Conservation (phyloP, 192 early-diverging fungal species). For the Backusella tuberculispora region DNA sequence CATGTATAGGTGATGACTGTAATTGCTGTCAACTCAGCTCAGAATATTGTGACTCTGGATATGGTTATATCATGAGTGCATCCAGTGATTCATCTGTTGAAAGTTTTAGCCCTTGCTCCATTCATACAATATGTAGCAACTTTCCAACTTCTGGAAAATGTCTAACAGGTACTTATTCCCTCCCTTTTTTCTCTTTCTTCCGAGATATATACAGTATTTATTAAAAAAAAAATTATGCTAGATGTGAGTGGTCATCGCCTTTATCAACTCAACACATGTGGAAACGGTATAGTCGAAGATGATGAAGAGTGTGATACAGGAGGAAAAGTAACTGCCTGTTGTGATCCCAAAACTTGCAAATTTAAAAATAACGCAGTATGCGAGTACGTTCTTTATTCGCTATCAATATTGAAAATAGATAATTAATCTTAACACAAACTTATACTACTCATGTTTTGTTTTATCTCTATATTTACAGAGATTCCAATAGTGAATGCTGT, state of each 20-base stretch:
- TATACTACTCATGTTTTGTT: neutral
- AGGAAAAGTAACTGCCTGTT: conserved; percentile 78
- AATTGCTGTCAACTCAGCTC: conserved; percentile 56
- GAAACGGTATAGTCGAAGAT: conserved; percentile 88
- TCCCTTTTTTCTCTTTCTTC: too few species aligned
- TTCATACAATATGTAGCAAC: conserved; percentile 55
- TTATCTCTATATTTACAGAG: conserved; percentile 41
- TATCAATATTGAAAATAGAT: neutral
- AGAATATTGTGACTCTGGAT: neutral
- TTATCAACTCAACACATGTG: conserved; percentile 55
- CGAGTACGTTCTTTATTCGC: conserved; percentile 38
- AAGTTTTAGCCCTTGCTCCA: conserved; percentile 67
- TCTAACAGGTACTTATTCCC: conserved; percentile 32
- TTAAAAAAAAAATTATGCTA: neutral
- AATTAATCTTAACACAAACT: neutral
- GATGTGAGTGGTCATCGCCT: neutral
- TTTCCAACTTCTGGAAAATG: conserved; percentile 35
- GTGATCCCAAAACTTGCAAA: conserved; percentile 80
- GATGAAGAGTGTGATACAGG: conserved; percentile 95
- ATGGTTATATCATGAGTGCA: conserved; percentile 53
- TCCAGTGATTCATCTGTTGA: conserved; percentile 58
- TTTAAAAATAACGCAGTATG: conserved; percentile 77
- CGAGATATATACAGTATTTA: too few species aligned
- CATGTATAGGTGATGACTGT: conserved; percentile 47
- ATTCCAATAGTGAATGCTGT: conserved; percentile 88